phyloP scores from a whole-genome alignment of 2,329 filamentous ascomycete genomes.

The Calonectria henricotiae region DNA sequence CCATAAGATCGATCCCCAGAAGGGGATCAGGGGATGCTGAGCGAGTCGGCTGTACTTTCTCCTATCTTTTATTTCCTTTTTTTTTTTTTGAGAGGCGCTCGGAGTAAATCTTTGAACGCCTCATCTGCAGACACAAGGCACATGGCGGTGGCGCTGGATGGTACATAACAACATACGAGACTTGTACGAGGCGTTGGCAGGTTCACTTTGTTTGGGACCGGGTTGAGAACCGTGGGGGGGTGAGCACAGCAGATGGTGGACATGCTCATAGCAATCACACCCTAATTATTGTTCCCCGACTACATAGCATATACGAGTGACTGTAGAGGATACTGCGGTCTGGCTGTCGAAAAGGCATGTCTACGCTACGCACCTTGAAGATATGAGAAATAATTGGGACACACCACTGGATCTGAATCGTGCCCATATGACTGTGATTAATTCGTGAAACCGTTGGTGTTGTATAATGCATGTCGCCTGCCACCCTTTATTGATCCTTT shows the following conservation, averaged over 20 bases:
- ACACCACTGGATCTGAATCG: constrained; percentile 26
- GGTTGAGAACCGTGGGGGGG: constrained; percentile 36
- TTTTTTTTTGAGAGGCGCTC: constrained; percentile 38
- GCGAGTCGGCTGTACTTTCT: background rate
- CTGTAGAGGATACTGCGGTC: constrained; percentile 45
- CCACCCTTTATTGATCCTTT: constrained; percentile 63
- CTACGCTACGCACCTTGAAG: constrained; percentile 38
- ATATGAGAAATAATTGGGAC: constrained; percentile 45
- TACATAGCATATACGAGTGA: constrained; percentile 53
- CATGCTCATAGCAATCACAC: constrained; percentile 47
- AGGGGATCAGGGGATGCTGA: constrained; percentile 11
- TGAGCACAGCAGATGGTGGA: constrained; percentile 43
- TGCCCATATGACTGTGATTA: constrained; percentile 1
- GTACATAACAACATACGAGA: constrained; percentile 51
- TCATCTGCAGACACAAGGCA: constrained; percentile 38
- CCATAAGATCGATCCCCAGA: constrained; percentile 18
- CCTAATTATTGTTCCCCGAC: constrained; percentile 51
- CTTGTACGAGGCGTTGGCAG: constrained; percentile 52
- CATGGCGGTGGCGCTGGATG: constrained; percentile 52
- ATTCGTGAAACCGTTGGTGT: constrained; percentile 16
- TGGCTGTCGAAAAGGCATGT: constrained; percentile 32
- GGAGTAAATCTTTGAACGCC: constrained; percentile 32
- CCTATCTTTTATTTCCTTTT: constrained; percentile 30
- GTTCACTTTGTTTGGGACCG: constrained; percentile 44
- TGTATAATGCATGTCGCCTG: background rate